A percentile compares a stretch with the other conserved stretches of the same genome.
These are phyloP conservation scores for Raddia distichophylla DNA, from an alignment of 176 grass and related monocot species.

Conservation along the genomic window DNA sequence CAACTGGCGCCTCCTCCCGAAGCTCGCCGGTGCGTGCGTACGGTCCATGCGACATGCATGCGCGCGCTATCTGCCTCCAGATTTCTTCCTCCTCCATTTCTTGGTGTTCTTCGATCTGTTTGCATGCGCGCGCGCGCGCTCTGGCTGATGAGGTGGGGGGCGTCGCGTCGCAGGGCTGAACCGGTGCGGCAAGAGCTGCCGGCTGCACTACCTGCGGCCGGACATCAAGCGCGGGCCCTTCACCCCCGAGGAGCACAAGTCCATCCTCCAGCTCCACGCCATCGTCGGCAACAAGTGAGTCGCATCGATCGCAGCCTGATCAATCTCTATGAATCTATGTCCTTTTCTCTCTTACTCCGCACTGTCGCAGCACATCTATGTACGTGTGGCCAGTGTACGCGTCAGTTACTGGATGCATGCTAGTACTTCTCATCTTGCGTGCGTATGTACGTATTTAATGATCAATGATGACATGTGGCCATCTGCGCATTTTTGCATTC, in stretches of 20 bases:
- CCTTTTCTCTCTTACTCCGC: not conserved
- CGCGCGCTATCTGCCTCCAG: no score
- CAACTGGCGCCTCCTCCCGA: slow-evolving; percentile 88
- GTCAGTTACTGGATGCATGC: slow-evolving; percentile 6
- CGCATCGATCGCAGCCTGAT: no score
- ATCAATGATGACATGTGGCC: slow-evolving; percentile 1
- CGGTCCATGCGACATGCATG: not conserved
- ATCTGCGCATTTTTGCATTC: not conserved
- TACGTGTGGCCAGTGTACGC: not conserved
- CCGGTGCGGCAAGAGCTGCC: slow-evolving; percentile 98
- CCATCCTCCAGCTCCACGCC: slow-evolving; percentile 91
- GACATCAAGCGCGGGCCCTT: slow-evolving; percentile 98
- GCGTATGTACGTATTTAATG: not conserved
- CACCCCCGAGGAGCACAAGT: slow-evolving; percentile 82
- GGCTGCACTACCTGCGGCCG: slow-evolving; percentile 91
- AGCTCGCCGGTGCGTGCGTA: slow-evolving; percentile 69
- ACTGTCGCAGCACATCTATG: not conserved
- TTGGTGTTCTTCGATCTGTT: no score
- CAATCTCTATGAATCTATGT: not conserved
- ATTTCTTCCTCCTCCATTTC: not conserved
- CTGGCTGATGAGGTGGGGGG: not conserved
- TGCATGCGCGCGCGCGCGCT: not conserved
- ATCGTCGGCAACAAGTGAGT: slow-evolving; percentile 94
- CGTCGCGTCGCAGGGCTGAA: slow-evolving; percentile 64
- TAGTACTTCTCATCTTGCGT: not conserved